Base-by-base conservation (phyloP, 2,329 filamentous ascomycete species). In the Alternaria consortialis region DNA sequence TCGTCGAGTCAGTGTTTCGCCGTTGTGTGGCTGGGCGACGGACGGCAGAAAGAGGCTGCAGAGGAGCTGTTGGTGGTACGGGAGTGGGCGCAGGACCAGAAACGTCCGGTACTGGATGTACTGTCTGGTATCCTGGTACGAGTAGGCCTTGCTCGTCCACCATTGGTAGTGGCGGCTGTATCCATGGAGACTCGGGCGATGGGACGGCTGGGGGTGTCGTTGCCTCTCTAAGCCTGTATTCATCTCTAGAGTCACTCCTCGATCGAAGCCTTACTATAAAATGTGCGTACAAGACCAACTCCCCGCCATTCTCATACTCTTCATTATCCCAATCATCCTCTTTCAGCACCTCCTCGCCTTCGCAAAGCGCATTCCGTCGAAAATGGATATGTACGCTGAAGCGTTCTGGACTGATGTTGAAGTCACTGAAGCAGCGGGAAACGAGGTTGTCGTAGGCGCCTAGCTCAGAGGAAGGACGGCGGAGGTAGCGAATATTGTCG, bases 301-400 rank as follows among this genome's bases (percentile, higher is more conserved):
- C 11, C 15, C 32, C 47, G 17, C 47, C 47, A 12, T n/a, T 36
- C 29, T 25, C 31, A 29, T 36, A 46, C 20, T 11, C 29, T 6
- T 20, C 32, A 25, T 25, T 11, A 11, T 23, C 34, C 46, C 46
- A 50, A 5, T 37, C 31, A 0, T 27, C 20, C 20, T 50, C 20
- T 20, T 8, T 37, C 9, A 50, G 15, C 1, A 50, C 6, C 11
- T 50, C 20, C 11, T 27, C 53, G 9, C 23, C 25, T 5, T 27
- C 17, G 29, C 53, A 55, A 4, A 4, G 31, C 40, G 53, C 37
- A 7, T 47, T 11, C 7, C 25, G 42, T 11, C 25, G 31, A 7
- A 53, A 47, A 32, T 60, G 58, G 7, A 60, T 17, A n/a, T 60
- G 58, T 32, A 47, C 17, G 7, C 37, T 36, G 32, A 51, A 47